Evolutionary conservation across 441 rosid species (phyloP).

Genomic region (Syzygium malaccense): DNA sequence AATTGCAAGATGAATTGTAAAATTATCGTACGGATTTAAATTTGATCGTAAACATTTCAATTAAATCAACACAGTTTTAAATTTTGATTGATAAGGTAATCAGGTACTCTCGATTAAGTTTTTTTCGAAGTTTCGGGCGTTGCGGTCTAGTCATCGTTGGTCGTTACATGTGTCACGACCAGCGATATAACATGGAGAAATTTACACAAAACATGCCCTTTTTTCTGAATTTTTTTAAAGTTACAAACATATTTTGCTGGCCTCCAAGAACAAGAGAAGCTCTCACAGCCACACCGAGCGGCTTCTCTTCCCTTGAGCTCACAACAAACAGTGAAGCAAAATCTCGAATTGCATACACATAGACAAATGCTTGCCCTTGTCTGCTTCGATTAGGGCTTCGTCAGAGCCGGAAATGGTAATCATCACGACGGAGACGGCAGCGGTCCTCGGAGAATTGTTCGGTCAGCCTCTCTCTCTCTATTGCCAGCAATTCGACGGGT

Average conservation of each 20-base stretch:
- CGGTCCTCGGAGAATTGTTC: constrained; percentile 31
- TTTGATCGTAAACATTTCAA: neutral
- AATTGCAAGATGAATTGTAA: neutral
- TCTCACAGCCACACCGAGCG: neutral
- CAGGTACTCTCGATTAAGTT: neutral
- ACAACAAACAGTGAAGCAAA: neutral
- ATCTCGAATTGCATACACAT: neutral
- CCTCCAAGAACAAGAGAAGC: neutral
- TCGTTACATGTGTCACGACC: too few relatives aligned
- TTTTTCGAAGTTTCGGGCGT: too few relatives aligned
- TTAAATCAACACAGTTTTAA: neutral
- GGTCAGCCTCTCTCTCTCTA: constrained; percentile 6
- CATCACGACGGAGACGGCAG: constrained; percentile 28
- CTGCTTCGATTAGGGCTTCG: neutral
- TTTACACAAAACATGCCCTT: neutral
- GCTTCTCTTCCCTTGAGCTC: neutral
- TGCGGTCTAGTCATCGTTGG: neutral
- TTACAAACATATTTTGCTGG: neutral
- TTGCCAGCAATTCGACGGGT: constrained; percentile 8
- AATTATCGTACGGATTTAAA: neutral
- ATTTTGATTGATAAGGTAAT: neutral
- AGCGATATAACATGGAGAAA: neutral
- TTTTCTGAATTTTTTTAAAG: neutral
- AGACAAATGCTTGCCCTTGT: neutral
- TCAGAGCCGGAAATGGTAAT: constrained; percentile 34